A percentile compares a stretch with the other conserved stretches of the same genome.
Evolutionary conservation across 805 yeast species (phyloP).

Genomic region (Candida hispaniensis): DNA sequence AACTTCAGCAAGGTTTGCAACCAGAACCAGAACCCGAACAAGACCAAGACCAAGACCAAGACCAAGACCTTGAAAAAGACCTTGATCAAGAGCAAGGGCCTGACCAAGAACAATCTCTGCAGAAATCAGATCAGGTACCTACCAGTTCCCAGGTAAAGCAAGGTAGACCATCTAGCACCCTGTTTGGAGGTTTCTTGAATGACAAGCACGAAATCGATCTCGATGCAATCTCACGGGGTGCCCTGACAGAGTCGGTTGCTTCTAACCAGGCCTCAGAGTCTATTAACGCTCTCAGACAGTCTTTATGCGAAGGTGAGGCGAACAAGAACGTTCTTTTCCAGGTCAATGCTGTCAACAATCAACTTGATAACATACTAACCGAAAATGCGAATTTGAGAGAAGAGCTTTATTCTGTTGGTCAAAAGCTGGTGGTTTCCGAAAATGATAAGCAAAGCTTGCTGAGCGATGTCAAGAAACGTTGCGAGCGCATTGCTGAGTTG

Average conservation of each 20-base stretch:
- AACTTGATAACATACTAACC: slow-evolving; percentile 1
- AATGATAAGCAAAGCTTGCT: slow-evolving; percentile 23
- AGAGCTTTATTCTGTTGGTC: slow-evolving; percentile 2
- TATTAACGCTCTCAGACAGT: slow-evolving; percentile 3
- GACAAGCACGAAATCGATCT: slow-evolving; percentile 13
- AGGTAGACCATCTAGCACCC: too few relatives aligned
- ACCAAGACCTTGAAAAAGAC: too few relatives aligned
- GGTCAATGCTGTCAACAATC: slow-evolving; percentile 1
- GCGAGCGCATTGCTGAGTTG: slow-evolving; percentile 33
- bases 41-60: too few relatives aligned
- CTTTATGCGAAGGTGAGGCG: slow-evolving; percentile 1
- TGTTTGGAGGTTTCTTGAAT: slow-evolving; percentile 11
- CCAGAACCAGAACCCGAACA: too few relatives aligned
- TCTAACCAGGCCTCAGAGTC: slow-evolving; percentile 2
- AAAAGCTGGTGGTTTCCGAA: slow-evolving; percentile 20
- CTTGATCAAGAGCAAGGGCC: too few relatives aligned
- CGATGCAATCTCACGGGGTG: slow-evolving; percentile 3
- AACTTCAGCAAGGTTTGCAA: too few relatives aligned
- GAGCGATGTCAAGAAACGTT: slow-evolving; percentile 27
- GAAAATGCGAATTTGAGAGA: slow-evolving; percentile 4
- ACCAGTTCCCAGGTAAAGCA: too few relatives aligned
- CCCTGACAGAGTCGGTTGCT: slow-evolving; percentile 8
- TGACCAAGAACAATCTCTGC: too few relatives aligned
- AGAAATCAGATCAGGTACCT: too few relatives aligned
- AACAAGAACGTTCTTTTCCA: not conserved